Evolutionary conservation across 352 stramenopile genomes (phyloP), one percentile per base, ranked within the genome.

Genomic region (Nothophytophthora sp.): DNA sequence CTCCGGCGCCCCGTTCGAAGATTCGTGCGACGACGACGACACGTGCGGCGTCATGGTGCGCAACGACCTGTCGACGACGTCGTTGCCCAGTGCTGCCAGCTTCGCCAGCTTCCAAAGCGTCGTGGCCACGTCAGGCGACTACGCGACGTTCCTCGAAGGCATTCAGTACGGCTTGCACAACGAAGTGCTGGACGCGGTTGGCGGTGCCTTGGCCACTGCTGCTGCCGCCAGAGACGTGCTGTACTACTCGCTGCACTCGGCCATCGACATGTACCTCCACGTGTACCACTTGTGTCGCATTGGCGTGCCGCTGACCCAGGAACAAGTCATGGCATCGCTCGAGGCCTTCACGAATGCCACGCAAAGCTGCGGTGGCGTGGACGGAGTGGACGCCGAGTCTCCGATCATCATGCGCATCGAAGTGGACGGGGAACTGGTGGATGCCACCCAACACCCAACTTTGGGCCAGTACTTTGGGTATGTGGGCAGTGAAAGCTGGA

Each of bases 271-370:
- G 73, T 81, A 82, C 54, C 45, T 82, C 32, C 60, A 81, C 38
- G 70, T 81, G 50, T 88, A 86, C 60, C 74, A 86, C 41, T 39
- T 86, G 58, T 92, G 81, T 63, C 73, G 70, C 29, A 59, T 90
- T 33, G 72, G 68, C 12, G 68, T 75, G 11, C 67, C 57, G 4
- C 42, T 88, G 5, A 78, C 74, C 12, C 64, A 75, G 37, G 47
- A 67, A 5, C 62, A 83, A 47, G 53, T 81, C 29, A 34, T 73
- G 36, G 64, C 61, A 35, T 86, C 76, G 33, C 44, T 73, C 11
- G 46, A 83, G 41, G 60, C 55, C 16, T 91, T 73, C 57, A 19
- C 63, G 7, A 66, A 76, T 32, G 65, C 53, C 6, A 72, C 64
- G 18, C 67, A 84, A 30, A 73, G 58, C 3, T 81, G 73, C 19